Evolutionary conservation across 495 filamentous ascomycete genomes (phyloP).

Genomic region (Lasiosphaeria miniovina): DNA sequence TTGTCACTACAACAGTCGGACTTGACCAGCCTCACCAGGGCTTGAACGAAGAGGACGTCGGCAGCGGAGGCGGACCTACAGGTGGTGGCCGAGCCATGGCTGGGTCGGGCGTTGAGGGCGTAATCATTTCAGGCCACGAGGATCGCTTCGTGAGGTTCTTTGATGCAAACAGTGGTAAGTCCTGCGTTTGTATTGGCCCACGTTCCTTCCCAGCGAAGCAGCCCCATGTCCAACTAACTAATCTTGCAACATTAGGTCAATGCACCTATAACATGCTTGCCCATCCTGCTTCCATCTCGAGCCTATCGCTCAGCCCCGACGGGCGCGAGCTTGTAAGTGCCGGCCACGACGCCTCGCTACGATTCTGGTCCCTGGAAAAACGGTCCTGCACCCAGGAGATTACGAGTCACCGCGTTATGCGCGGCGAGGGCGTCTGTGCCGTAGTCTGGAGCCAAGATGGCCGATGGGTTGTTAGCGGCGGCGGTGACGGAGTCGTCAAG

Average conservation of each 20-base stretch:
- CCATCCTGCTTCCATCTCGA: slow-evolving; percentile 86
- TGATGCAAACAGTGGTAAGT: slow-evolving; percentile 96
- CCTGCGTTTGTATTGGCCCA: not conserved
- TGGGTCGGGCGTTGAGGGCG: slow-evolving; percentile 78
- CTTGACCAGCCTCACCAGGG: slow-evolving; percentile 59
- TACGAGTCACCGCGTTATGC: slow-evolving; percentile 84
- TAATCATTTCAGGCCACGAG: slow-evolving; percentile 92
- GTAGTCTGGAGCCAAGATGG: slow-evolving; percentile 95
- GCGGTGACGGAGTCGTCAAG: slow-evolving; percentile 96
- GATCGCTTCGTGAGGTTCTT: slow-evolving; percentile 95
- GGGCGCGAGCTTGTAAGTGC: slow-evolving; percentile 92
- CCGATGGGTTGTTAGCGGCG: slow-evolving; percentile 87
- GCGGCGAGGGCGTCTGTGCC: slow-evolving; percentile 87
- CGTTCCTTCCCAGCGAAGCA: not conserved
- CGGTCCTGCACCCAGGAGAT: slow-evolving; percentile 91
- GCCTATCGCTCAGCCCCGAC: slow-evolving; percentile 85
- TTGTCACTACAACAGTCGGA: slow-evolving; percentile 83
- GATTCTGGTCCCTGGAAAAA: slow-evolving; percentile 98
- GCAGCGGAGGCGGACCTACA: slow-evolving; percentile 66
- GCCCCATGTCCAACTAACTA: slow-evolving; percentile 20
- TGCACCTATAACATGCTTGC: slow-evolving; percentile 98
- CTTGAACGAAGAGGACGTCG: slow-evolving; percentile 51
- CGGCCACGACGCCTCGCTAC: slow-evolving; percentile 88
- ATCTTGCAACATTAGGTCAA: slow-evolving; percentile 67
- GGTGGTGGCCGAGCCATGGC: slow-evolving; percentile 61